Base-by-base conservation (phyloP, 306 rosid species). In the Sicyos edulis region DNA sequence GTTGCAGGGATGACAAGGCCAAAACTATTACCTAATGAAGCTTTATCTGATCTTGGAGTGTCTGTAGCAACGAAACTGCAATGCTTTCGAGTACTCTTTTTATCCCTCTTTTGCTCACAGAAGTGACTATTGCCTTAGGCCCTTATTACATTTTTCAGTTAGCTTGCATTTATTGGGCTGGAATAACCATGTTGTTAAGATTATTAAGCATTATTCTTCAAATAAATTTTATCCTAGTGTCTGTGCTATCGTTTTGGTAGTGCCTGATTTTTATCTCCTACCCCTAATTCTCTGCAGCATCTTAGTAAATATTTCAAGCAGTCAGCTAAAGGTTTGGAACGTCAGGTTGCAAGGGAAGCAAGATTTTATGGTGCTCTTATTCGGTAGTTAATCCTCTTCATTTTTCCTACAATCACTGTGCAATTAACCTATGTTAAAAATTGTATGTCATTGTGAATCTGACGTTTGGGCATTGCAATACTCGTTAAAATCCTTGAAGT, bases 241-340 rank as follows among this genome's bases (percentile, higher is more conserved):
- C n/a, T 22, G 37, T 45, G 26, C 56, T 24, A 49, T 68, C 44
- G 16, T 15, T 21, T 14, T 14, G 4, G 7, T 32, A 34, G 63
- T 71, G 14, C 9, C 13, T 54, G 20, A 50, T n/a, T 60, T 74
- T 55, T 49, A 49, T 62, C n/a, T 24, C 9, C 29, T 50, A 50
- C 40, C 56, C 49, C 34, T 61, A 19, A 1, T 8, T 22, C 13
- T 74, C 45, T 64, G 75, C 88, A 93, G 99, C 86, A 83, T 57
- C 96, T 90, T 73, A 91, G 99, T 74, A 93, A 91, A 79, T 93
- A 93, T 73, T 88, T 93, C 83, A 93, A 81, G 84, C 99, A 91
- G 76, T 88, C 96, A 66, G 88, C 99, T 75, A 93, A 83, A 81
- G 89, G 92, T 77, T 85, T 93, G 83, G 99, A 93, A 78, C 89